Conservation (phyloP, 306 rosid genomes). For the Amphicarpaea edgeworthii region DNA sequence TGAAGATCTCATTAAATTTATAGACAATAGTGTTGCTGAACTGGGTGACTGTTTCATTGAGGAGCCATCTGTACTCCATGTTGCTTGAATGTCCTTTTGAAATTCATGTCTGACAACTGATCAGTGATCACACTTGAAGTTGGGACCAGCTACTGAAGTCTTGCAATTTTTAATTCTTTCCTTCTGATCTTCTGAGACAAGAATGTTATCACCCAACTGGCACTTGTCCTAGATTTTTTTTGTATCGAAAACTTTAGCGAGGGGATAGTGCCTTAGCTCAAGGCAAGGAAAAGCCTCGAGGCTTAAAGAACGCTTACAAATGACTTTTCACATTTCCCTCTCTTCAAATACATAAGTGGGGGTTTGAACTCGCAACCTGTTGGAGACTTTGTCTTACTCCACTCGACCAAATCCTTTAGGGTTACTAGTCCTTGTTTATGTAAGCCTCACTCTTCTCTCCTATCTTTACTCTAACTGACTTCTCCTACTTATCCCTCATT, state of each 20-base stretch:
- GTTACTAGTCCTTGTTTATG: not conserved
- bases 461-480: not conserved
- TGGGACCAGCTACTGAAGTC: slow-evolving; percentile 28
- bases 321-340: not conserved
- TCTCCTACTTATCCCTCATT: not conserved
- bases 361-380: not conserved
- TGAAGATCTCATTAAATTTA: slow-evolving; percentile 67
- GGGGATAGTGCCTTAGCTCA: not conserved
- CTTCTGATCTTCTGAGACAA: not conserved
- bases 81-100: slow-evolving; percentile 22
- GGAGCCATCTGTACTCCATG: slow-evolving; percentile 5
- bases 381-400: not conserved
- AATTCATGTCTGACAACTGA: slow-evolving; percentile 27
- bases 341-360: not conserved
- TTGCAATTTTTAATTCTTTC: slow-evolving; percentile 13
- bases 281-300: not conserved
- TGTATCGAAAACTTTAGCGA: not conserved
- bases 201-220: slow-evolving; percentile 18
- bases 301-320: too few species aligned
- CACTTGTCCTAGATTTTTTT: not conserved
- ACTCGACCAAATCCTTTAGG: not conserved
- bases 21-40: slow-evolving; percentile 49
- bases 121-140: slow-evolving; percentile 39
- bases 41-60: slow-evolving; percentile 31
- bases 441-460: not conserved